phyloP scores from a whole-genome alignment of 768 basidiomycete species.

The Phylloporus sp. region DNA sequence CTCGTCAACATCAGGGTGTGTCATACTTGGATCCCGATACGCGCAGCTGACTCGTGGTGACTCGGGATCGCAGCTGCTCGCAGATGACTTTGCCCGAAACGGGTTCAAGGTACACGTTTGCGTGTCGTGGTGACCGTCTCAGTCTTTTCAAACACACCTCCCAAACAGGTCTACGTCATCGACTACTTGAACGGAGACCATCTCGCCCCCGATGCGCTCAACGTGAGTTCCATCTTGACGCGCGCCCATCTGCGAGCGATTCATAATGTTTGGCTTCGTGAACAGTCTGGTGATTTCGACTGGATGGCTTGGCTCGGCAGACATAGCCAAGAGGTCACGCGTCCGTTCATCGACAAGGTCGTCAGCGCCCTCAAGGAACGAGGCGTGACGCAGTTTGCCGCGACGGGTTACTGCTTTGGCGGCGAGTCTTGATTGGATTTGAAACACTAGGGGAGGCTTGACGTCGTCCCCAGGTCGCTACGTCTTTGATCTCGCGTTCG shows the following conservation, averaged over 20 bases:
- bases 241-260: neutral
- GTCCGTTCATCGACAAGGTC: slow-evolving; percentile 51
- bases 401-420: slow-evolving; percentile 68
- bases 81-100: slow-evolving; percentile 40
- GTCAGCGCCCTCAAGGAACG: slow-evolving; percentile 50
- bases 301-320: slow-evolving; percentile 33
- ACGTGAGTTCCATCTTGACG: slow-evolving; percentile 1
- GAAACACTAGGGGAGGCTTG: neutral
- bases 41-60: neutral
- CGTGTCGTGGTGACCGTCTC: neutral
- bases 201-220: slow-evolving; percentile 12
- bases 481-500: slow-evolving; percentile 42
- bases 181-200: slow-evolving; percentile 31
- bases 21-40: neutral
- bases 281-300: slow-evolving; percentile 19
- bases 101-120: slow-evolving; percentile 31
- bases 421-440: slow-evolving; percentile 35
- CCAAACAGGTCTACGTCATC: slow-evolving; percentile 13
- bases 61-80: slow-evolving; percentile 37
- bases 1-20: slow-evolving; percentile 43
- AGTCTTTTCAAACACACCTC: neutral
- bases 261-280: neutral
- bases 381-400: slow-evolving; percentile 55
- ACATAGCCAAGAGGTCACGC: slow-evolving; percentile 39
- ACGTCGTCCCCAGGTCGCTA: slow-evolving; percentile 32